phyloP scores from a whole-genome alignment of 2,329 filamentous ascomycete species.

The Neofusicoccum cordaticola region DNA sequence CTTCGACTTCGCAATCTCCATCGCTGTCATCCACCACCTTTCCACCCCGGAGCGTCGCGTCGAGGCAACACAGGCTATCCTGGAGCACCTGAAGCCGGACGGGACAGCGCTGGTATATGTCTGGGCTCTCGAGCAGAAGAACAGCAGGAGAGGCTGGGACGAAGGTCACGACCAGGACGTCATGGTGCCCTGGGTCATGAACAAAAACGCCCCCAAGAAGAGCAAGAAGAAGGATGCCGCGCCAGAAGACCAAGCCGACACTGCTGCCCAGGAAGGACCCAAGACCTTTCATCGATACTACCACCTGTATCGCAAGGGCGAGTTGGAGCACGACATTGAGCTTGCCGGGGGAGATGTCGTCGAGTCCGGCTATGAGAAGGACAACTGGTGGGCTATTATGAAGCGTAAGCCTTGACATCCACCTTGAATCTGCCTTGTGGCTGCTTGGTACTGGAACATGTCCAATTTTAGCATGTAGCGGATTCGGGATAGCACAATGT shows the following conservation, averaged over 20 bases:
- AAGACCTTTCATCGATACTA: slow-evolving; percentile 86
- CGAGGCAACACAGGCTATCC: slow-evolving; percentile 67
- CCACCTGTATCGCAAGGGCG: slow-evolving; percentile 82
- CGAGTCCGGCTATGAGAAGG: slow-evolving; percentile 86
- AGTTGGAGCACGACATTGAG: slow-evolving; percentile 76
- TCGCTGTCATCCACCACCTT: slow-evolving; percentile 92
- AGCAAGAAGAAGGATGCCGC: slow-evolving; percentile 29
- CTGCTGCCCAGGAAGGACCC: slow-evolving; percentile 18
- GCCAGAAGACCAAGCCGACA: slow-evolving; percentile 20
- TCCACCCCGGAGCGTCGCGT: slow-evolving; percentile 72
- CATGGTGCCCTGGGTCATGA: slow-evolving; percentile 91
- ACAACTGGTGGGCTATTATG: slow-evolving; percentile 95
- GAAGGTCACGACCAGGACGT: slow-evolving; percentile 81
- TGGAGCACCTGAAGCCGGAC: slow-evolving; percentile 58
- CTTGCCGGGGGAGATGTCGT: slow-evolving; percentile 73
- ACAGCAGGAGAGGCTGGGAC: slow-evolving; percentile 85
- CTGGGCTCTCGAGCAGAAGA: slow-evolving; percentile 91
- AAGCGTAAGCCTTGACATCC: neutral
- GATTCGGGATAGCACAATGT: too few relatives aligned
- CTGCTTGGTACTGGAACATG: neutral
- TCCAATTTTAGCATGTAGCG: too few relatives aligned
- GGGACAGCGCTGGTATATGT: slow-evolving; percentile 72
- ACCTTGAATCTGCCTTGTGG: too few relatives aligned
- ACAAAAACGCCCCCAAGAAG: slow-evolving; percentile 24
- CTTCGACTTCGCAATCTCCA: slow-evolving; percentile 89